A percentile compares a stretch with the other conserved stretches of the same genome.
phyloP scores from a whole-genome alignment of 495 filamentous ascomycete genomes.

The Xylaria telfairii region DNA sequence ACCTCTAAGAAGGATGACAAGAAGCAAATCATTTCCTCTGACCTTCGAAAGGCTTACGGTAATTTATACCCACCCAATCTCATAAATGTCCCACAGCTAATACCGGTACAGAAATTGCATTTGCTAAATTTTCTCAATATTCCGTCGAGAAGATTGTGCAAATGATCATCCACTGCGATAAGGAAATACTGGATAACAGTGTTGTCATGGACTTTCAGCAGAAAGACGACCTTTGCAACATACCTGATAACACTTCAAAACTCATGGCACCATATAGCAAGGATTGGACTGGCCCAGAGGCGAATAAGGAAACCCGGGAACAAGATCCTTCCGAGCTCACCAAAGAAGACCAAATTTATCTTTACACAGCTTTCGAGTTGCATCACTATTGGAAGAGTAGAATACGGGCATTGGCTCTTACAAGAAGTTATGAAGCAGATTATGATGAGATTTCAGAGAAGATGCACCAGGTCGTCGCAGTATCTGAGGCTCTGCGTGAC shows the following conservation, averaged over 20 bases:
- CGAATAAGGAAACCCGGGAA: constrained; percentile 77
- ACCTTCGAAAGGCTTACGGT: constrained; percentile 87
- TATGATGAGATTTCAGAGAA: constrained; percentile 89
- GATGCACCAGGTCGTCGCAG: constrained; percentile 78
- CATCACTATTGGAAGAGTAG: constrained; percentile 99
- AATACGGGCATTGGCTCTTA: constrained; percentile 88
- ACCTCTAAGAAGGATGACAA: constrained; percentile 83
- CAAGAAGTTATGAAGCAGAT: constrained; percentile 82
- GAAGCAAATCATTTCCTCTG: constrained; percentile 94
- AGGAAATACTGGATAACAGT: constrained; percentile 85
- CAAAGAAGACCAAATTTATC: constrained; percentile 91
- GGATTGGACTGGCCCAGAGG: constrained; percentile 93
- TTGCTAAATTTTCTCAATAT: constrained; percentile 84
- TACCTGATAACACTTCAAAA: constrained; percentile 90
- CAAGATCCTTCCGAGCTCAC: constrained; percentile 89
- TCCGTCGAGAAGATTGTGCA: constrained; percentile 83
- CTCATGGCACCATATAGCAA: constrained; percentile 92
- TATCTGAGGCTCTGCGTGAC: constrained; percentile 87
- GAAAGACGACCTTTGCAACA: constrained; percentile 87
- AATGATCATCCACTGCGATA: constrained; percentile 95
- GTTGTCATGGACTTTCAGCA: constrained; percentile 98
- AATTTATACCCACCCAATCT: constrained; percentile 33
- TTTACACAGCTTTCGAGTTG: constrained; percentile 91
- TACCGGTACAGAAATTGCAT: constrained; percentile 71
- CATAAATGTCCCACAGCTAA: constrained; percentile 19